Percentiles rank a stretch among this genome's conserved stretches.
Evolutionary conservation across 768 basidiomycete species (phyloP).

Genomic region (Tulasnella sp.): DNA sequence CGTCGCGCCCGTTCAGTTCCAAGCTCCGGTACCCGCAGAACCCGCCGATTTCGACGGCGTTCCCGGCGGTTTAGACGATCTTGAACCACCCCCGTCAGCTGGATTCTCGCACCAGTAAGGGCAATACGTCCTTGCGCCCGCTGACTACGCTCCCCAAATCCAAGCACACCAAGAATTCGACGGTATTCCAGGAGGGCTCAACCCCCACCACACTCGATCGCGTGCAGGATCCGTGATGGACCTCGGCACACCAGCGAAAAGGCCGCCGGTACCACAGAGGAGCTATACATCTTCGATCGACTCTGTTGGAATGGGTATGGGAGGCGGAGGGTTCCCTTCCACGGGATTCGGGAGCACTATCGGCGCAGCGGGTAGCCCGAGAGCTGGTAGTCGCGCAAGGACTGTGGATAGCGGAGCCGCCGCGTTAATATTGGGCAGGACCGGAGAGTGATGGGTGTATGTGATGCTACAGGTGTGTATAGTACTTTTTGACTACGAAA

Average conservation of each 20-base stretch:
- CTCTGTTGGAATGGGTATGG: background rate
- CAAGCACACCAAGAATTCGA: background rate
- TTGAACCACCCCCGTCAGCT: background rate
- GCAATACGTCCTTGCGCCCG: background rate
- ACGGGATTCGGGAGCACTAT: background rate
- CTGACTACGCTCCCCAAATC: background rate
- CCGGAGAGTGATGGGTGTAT: background rate
- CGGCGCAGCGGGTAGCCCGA: too few species aligned
- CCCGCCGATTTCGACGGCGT: background rate
- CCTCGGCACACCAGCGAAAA: background rate
- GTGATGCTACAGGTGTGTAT: too few species aligned
- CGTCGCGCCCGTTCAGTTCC: background rate
- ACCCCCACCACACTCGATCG: background rate
- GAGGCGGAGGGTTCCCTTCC: background rate
- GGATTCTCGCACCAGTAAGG: background rate
- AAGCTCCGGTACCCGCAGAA: background rate
- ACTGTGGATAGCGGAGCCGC: background rate
- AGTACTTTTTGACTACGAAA: too few species aligned
- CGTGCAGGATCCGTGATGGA: background rate
- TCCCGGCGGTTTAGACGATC: background rate
- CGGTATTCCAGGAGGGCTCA: conserved; percentile 1
- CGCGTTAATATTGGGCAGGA: background rate
- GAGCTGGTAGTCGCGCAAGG: background rate
- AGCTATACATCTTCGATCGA: background rate
- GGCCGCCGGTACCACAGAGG: too few species aligned